Base-by-base conservation (phyloP, 2,329 filamentous ascomycete species). In the Amauroascus niger region DNA sequence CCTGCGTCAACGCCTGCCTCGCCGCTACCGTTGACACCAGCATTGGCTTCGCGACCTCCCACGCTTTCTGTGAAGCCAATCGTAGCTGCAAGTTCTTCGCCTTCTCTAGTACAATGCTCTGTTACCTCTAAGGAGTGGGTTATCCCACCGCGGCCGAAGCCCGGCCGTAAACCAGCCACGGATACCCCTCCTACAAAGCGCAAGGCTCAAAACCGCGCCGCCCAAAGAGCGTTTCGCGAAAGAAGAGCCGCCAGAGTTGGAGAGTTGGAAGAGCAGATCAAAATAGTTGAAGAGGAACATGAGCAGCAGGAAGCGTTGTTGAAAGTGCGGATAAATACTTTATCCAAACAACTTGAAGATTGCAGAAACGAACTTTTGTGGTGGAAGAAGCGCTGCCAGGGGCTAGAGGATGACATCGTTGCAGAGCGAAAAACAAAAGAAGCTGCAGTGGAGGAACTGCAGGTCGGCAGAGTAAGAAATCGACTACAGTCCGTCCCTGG, bases 141-240 rank as follows among this genome's bases (percentile, higher is more conserved):
- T 22, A 83, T 93, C 43, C 87, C 87, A 22, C 87, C 87, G 26
- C 79, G 87, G 57, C 87, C 87, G 80, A 98, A 97, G 74, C 91
- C 93, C 5, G 93, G 93, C 49, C 82, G 93, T 58, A 98, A 98
- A 76, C 93, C 91, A 22, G 77, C 97, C 63, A 97, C 88, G 46
- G 41, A 95, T 95, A 94, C 88, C 22, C 93, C 97, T 69, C 93
- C 93, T 20, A 97, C 87, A 61, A 75, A 75, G 62, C 71, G 73
- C 63, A 98, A 98, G 74, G 93, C 93, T 8, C 90, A 96, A 67
- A 96, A 96, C 62, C 82, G 90, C 60, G 90, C 90, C 14, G 90
- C 90, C 6, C 90, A 96, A 71, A 82, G 90, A 55, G 90, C 90
- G 5, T 96, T 96, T 78, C 83, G 90, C 51, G 90, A 96, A 69